Evolutionary conservation across 192 early-diverging fungal species (phyloP), one percentile per base, ranked within the genome.

Genomic region (Radiomyces spectabilis): DNA sequence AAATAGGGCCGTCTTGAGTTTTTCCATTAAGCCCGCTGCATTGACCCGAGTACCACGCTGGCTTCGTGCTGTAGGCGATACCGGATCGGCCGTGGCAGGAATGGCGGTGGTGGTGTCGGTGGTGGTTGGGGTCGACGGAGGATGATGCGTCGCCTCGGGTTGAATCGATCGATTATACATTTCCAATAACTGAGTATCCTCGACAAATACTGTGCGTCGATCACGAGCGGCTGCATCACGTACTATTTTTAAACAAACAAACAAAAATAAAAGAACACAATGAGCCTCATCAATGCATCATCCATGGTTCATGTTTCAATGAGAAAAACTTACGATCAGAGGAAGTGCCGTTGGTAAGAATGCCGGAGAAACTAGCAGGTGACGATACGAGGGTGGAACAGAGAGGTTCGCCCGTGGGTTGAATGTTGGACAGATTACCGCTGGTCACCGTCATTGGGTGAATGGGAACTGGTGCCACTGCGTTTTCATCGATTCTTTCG

Each of bases 1-100:
- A 40, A 53, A 62, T 49, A 62, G 55, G 6, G 43, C 60, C 60
- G 55, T 62, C 34, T 53, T 45, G 35, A 62, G 24, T 35, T 62
- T 62, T 29, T 55, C 60, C 41, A 62, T 48, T 10, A 62, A 30
- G 26, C 47, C 47, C 7, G 46, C 12, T 6, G 46, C 21, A 49
- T 37, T 59, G 29, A 19, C 41, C 24, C 47, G 47, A 19, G 22
- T 45, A 37, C 15, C 41, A 38, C 30, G 5, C 15, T 22, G 13
- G 7, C 24, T 55, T 26, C 31, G 41, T 22, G 40, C 33, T n/a
- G 53, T 55, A 25, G 53, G 19, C 21, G 52, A 0, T 35, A 19
- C 21, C 10, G 33, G 18, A 5, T 7, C 16, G 1, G 25, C 4
- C 32, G 46, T 48, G 27, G 46, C 21, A 31, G 46, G n/a, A n/a